Base-by-base conservation (phyloP, 768 basidiomycete species). In the Termitomyces sp. region DNA sequence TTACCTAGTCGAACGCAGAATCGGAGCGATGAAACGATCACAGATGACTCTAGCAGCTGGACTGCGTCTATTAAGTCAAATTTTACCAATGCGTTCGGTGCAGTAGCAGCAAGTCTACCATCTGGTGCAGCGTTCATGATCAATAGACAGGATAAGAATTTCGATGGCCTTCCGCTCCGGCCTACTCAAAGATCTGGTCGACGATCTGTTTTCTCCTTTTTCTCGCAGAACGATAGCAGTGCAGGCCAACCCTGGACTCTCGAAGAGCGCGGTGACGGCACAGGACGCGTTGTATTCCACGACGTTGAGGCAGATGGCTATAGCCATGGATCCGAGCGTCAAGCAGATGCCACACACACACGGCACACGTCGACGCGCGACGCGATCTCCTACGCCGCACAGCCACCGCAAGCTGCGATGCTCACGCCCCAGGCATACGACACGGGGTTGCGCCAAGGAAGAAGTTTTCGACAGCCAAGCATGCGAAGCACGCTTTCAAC, bases 41-140 rank as follows among this genome's bases (percentile, higher is more conserved):
- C 43, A 11, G 61, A 63, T 10, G 41, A 43, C 3, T 73, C 72
- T 7, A 67, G 41, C 23, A 53, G 73, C 23, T 81, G 80, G 80
- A 73, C 74, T 10, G 61, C 68, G 17, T 70, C 73, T 23, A 49
- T 81, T 61, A 74, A 66, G 56, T 73, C 75, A 17, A 77, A 77
- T 35, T 64, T 83, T 11, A 73, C 77, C 51, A 73, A 73, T 53
- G 80, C 79, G 5, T 75, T 83, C 61, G 79, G 77, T 61, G 70
- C 76, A 1, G 77, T 83, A 49, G 75, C 79, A 40, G 71, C 76
- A n/a, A 76, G 67, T 59, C 61, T 79, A 27, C 61, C 72, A n/a
- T 56, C 56, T 25, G 54, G 58, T 0, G 39, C 54, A 34, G 45
- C 55, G 40, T 44, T 61, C 50, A 48, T 19, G 58, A 44, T n/a